Conservation (phyloP, 2,329 filamentous ascomycete genomes). For the Verticillium dahliae region DNA sequence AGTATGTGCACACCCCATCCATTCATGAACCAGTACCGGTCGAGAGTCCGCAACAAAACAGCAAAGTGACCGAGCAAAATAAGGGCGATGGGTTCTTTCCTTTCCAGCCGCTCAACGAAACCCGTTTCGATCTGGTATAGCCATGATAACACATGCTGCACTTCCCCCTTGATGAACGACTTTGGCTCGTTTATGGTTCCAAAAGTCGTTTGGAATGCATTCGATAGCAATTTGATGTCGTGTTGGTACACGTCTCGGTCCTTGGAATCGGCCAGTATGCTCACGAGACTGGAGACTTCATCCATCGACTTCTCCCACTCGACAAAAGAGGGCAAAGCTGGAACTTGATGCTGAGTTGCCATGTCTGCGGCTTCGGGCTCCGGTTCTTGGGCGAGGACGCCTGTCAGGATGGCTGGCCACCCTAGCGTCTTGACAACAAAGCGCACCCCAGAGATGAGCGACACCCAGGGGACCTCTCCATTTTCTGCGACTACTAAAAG, state of each 20-base stretch:
- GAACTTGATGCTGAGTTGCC: not conserved
- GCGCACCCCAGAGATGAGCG: constrained; percentile 11
- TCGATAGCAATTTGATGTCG: not conserved
- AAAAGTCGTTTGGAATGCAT: constrained; percentile 9
- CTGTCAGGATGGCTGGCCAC: constrained; percentile 9
- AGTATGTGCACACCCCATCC: constrained; percentile 13
- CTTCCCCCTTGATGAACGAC: not conserved
- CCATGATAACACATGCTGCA: constrained; percentile 11
- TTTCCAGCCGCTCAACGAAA: constrained; percentile 6
- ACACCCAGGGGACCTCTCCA: constrained; percentile 13
- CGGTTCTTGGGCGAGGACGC: constrained; percentile 5
- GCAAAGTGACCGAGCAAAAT: constrained; percentile 12
- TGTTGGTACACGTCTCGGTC: constrained; percentile 1
- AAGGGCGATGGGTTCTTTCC: constrained; percentile 9
- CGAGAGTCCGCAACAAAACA: constrained; percentile 9
- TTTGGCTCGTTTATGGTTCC: constrained; percentile 4
- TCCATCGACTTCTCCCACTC: constrained; percentile 10
- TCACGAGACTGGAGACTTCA: constrained; percentile 8
- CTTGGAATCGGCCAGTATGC: not conserved
- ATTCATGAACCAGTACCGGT: constrained; percentile 14
- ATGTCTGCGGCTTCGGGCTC: not conserved
- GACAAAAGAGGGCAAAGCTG: not conserved
- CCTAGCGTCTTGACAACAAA: constrained; percentile 12
- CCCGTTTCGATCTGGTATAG: constrained; percentile 8
- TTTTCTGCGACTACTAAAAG: constrained; percentile 11